Evolutionary conservation across 495 filamentous ascomycete genomes (phyloP).

Genomic region (Aspergillus nanangensis): DNA sequence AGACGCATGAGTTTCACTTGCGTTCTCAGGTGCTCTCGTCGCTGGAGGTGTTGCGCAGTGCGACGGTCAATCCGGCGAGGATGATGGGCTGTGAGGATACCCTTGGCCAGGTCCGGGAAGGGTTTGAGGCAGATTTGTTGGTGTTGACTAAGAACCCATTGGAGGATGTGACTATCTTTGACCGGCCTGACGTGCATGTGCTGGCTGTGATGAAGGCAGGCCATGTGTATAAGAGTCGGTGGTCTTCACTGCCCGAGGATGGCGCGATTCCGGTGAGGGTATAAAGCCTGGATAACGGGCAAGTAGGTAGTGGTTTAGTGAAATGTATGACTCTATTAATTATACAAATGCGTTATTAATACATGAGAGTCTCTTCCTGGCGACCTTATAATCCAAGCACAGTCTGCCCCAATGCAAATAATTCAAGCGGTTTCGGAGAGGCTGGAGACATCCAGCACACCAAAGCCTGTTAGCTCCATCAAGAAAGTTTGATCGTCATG

Average conservation of each 20-base stretch:
- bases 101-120: slow-evolving; percentile 40
- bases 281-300: too few relatives aligned
- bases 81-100: slow-evolving; percentile 36
- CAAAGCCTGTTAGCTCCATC: slow-evolving; percentile 21
- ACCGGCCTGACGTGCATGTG: slow-evolving; percentile 38
- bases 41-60: slow-evolving; percentile 42
- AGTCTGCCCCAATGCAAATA: too few relatives aligned
- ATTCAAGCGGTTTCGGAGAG: slow-evolving; percentile 3
- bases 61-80: slow-evolving; percentile 47
- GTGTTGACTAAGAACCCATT: slow-evolving; percentile 43
- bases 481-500: slow-evolving; percentile 17
- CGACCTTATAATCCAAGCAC: too few relatives aligned
- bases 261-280: slow-evolving; percentile 21
- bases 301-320: not conserved
- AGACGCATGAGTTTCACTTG: slow-evolving; percentile 47
- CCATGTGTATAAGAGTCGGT: slow-evolving; percentile 18
- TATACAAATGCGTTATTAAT: too few relatives aligned
- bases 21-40: slow-evolving; percentile 37
- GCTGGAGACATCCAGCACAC: slow-evolving; percentile 16
- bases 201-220: slow-evolving; percentile 49
- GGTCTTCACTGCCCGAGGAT: slow-evolving; percentile 32
- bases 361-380: too few relatives aligned
- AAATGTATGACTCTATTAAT: slow-evolving; percentile 2
- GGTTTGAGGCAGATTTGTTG: slow-evolving; percentile 40
- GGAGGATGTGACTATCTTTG: slow-evolving; percentile 47